A percentile compares a stretch with the other conserved stretches of the same genome.
phyloP scores from a whole-genome alignment of 768 basidiomycete species.

The Pisolithus orientalis region DNA sequence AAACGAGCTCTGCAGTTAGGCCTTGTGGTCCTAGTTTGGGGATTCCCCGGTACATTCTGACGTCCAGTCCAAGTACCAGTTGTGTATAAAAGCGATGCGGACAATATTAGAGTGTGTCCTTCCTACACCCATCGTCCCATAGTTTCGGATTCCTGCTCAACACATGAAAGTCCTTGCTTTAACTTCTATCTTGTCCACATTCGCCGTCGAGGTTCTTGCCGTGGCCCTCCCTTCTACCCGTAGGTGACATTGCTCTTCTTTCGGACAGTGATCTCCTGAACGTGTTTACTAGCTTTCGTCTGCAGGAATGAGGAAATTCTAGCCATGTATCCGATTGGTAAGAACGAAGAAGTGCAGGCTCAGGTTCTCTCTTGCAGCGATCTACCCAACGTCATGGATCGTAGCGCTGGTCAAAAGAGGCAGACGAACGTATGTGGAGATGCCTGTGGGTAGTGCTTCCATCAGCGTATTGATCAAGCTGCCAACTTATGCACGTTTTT shows the following conservation, averaged over 20 bases:
- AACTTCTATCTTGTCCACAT: too few relatives aligned
- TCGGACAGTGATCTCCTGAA: background rate
- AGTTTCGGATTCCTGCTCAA: too few relatives aligned
- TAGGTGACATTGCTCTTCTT: background rate
- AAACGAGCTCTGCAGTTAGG: too few relatives aligned
- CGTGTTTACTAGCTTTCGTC: background rate
- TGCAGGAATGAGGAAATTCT: constrained; percentile 3
- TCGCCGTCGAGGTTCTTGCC: too few relatives aligned
- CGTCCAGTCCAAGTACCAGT: too few relatives aligned
- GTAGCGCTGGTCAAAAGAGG: constrained; percentile 1
- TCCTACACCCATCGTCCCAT: too few relatives aligned
- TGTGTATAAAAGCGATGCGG: too few relatives aligned
- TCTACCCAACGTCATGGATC: background rate
- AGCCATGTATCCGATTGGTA: constrained; percentile 29
- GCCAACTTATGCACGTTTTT: background rate
- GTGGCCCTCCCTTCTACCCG: background rate
- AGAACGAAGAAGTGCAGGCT: constrained; percentile 37
- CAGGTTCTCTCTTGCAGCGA: constrained; percentile 27
- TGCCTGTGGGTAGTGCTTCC: constrained; percentile 25
- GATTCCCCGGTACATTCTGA: too few relatives aligned
- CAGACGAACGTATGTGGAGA: constrained; percentile 36
- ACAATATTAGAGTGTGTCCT: too few relatives aligned
- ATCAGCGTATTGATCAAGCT: background rate
- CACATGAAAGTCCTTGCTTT: too few relatives aligned
- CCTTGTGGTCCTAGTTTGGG: too few relatives aligned